These are phyloP conservation scores for Crithidia thermophila DNA, from an alignment of 208 protist species.

Conservation along the genomic window DNA sequence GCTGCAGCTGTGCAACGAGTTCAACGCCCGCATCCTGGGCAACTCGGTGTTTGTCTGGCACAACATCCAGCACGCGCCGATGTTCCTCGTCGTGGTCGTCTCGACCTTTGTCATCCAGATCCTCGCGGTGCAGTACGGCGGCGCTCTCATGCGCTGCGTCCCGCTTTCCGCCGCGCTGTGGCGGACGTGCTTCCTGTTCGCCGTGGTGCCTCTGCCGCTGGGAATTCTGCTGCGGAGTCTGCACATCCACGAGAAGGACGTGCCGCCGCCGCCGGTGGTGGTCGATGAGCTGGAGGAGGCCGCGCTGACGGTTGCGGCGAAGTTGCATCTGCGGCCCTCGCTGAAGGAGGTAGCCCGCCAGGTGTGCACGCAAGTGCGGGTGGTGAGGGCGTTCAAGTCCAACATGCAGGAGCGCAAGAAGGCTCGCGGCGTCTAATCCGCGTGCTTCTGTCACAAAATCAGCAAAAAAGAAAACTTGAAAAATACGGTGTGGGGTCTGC, in stretches of 20 bases:
- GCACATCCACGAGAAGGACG: slow-evolving; percentile 19
- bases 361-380: slow-evolving; percentile 42
- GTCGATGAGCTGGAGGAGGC: slow-evolving; percentile 27
- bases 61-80: slow-evolving; percentile 52
- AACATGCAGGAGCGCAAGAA: slow-evolving; percentile 15
- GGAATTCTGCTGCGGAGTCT: slow-evolving; percentile 40
- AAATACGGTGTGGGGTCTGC: no score
- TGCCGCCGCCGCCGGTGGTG: slow-evolving; percentile 26
- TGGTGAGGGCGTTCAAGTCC: slow-evolving; percentile 32
- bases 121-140: slow-evolving; percentile 77
- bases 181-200: slow-evolving; percentile 55
- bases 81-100: slow-evolving; percentile 66
- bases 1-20: slow-evolving; percentile 92
- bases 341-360: slow-evolving; percentile 29
- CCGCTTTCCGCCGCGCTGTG: slow-evolving; percentile 68
- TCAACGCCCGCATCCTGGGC: slow-evolving; percentile 83
- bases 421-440: neutral
- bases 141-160: slow-evolving; percentile 77
- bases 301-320: slow-evolving; percentile 12
- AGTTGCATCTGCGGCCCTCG: slow-evolving; percentile 24
- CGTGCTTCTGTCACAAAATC: neutral
- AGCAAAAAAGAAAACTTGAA: neutral
- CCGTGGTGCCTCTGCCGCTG: slow-evolving; percentile 48
- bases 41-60: slow-evolving; percentile 51
- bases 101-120: slow-evolving; percentile 67